A percentile compares a stretch with the other conserved stretches of the same genome.
These are phyloP conservation scores for Apodospora peruviana DNA, from an alignment of 495 filamentous ascomycete species.

Conservation along the genomic window DNA sequence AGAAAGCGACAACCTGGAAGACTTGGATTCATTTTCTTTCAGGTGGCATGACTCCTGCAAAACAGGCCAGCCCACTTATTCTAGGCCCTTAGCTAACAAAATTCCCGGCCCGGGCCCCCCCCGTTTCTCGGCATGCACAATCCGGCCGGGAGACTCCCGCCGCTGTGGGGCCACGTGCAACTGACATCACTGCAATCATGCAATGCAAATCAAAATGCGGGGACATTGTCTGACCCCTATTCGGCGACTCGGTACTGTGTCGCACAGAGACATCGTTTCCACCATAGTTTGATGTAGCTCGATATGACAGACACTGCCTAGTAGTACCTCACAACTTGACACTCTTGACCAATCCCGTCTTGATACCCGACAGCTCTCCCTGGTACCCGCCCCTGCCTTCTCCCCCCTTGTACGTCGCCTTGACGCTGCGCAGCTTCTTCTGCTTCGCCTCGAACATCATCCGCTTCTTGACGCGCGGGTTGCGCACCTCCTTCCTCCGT, in stretches of 20 bases:
- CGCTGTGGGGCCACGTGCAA: too few relatives aligned
- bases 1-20: too few relatives aligned
- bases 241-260: too few relatives aligned
- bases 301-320: too few relatives aligned
- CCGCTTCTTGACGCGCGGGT: constrained; percentile 96
- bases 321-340: constrained; percentile 72
- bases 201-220: too few relatives aligned
- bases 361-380: constrained; percentile 94
- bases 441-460: constrained; percentile 88
- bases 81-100: too few relatives aligned
- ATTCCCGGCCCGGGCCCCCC: not conserved
- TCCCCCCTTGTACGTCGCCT: constrained; percentile 79
- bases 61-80: not conserved
- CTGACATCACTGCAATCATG: too few relatives aligned
- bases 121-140: not conserved
- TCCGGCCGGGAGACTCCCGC: too few relatives aligned
- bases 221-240: too few relatives aligned
- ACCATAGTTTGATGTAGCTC: too few relatives aligned
- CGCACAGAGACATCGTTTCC: too few relatives aligned
- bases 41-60: constrained; percentile 4
- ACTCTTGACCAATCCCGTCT: constrained; percentile 87
- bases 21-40: too few relatives aligned
- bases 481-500: constrained; percentile 86
- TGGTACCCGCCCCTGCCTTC: constrained; percentile 82
- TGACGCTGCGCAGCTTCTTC: constrained; percentile 86